Percentiles rank a stretch among this genome's conserved stretches.
Conservation (phyloP, 768 basidiomycete genomes). For the Sistotremastrum niveocremeum region DNA sequence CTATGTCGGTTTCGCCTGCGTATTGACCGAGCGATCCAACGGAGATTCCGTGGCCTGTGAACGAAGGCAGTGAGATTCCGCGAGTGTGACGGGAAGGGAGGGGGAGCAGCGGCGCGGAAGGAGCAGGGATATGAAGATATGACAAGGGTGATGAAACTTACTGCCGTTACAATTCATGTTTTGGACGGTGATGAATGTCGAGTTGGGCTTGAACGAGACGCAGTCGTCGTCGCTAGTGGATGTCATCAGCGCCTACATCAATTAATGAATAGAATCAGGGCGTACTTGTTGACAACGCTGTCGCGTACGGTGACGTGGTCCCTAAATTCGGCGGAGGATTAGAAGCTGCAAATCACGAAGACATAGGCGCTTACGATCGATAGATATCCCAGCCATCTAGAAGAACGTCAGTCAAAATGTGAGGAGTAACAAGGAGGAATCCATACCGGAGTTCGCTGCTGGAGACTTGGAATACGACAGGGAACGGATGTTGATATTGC, state of each 20-base stretch:
- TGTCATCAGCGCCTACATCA: not conserved
- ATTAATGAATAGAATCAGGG: not conserved
- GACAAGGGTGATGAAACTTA: slow-evolving; percentile 14
- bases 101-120: too few relatives aligned
- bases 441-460: slow-evolving; percentile 32
- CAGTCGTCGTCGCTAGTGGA: slow-evolving; percentile 32
- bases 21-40: slow-evolving; percentile 50
- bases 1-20: slow-evolving; percentile 39
- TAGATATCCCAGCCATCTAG: slow-evolving; percentile 53
- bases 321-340: not conserved
- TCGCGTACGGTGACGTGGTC: slow-evolving; percentile 7
- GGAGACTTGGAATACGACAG: slow-evolving; percentile 29
- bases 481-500: slow-evolving; percentile 33
- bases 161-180: slow-evolving; percentile 48
- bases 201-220: slow-evolving; percentile 38
- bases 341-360: not conserved
- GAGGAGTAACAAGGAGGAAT: not conserved
- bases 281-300: slow-evolving; percentile 4
- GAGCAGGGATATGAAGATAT: not conserved
- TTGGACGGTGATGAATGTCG: slow-evolving; percentile 43
- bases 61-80: not conserved
- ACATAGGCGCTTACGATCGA: slow-evolving; percentile 21
- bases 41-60: slow-evolving; percentile 33
- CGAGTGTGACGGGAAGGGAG: too few relatives aligned
- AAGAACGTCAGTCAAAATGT: not conserved